phyloP scores from a whole-genome alignment of 2,329 filamentous ascomycete species.

The Cercospora canescens region DNA sequence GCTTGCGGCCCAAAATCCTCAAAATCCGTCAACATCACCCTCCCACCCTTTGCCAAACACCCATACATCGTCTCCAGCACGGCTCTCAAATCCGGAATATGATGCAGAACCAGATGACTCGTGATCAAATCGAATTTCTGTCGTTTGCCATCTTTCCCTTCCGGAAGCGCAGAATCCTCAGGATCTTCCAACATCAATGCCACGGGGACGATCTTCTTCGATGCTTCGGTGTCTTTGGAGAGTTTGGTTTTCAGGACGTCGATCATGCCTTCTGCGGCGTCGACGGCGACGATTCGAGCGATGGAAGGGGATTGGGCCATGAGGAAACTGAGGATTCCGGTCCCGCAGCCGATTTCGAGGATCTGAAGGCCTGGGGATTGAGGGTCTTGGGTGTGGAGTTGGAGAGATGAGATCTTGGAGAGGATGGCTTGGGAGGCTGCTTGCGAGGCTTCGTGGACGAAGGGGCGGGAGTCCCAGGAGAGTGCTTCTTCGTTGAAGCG shows the following conservation, averaged over 20 bases:
- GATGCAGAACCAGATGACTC: constrained; percentile 30
- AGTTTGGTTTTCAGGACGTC: constrained; percentile 27
- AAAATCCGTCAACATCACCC: constrained; percentile 31
- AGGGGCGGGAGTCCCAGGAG: constrained; percentile 28
- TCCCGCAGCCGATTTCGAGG: constrained; percentile 31
- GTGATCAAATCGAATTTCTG: constrained; percentile 31
- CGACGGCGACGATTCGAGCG: constrained; percentile 25
- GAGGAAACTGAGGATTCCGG: constrained; percentile 28
- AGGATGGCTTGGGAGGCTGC: constrained; percentile 24
- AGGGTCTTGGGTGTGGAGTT: not conserved
- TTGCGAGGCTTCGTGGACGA: constrained; percentile 28
- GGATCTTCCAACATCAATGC: constrained; percentile 28
- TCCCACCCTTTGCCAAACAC: constrained; percentile 25
- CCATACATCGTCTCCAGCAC: constrained; percentile 28
- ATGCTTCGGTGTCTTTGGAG: constrained; percentile 7
- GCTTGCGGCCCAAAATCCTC: constrained; percentile 30
- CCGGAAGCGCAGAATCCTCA: constrained; percentile 24
- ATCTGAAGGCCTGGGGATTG: constrained; percentile 16
- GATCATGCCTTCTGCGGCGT: constrained; percentile 32
- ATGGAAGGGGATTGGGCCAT: constrained; percentile 21
- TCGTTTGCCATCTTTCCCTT: constrained; percentile 8
- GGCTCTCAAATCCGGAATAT: constrained; percentile 26
- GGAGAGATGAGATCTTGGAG: constrained; percentile 4
- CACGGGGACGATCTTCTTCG: constrained; percentile 27
- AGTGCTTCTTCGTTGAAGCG: constrained; percentile 30